These are phyloP conservation scores for Arxiozyma slooffiae DNA, from an alignment of 1,139 yeast genomes.

Conservation along the genomic window DNA sequence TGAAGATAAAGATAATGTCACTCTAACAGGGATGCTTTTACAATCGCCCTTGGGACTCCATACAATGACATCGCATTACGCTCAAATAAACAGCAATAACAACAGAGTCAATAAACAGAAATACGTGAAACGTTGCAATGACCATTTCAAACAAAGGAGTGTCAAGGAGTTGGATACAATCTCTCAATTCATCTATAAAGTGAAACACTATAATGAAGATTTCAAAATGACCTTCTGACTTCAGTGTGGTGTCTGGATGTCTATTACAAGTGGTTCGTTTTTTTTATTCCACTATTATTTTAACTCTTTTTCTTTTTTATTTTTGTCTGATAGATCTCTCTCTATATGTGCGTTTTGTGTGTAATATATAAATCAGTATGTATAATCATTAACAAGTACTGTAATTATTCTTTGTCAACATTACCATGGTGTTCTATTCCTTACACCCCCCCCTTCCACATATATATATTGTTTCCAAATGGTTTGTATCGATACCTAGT, in stretches of 20 bases:
- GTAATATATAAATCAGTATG: no score
- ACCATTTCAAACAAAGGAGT: slow-evolving; percentile 21
- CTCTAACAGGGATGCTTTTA: slow-evolving; percentile 26
- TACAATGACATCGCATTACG: slow-evolving; percentile 19
- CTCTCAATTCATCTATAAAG: slow-evolving; percentile 31
- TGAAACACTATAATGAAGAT: slow-evolving; percentile 24
- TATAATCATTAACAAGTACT: not conserved
- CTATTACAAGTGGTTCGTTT: not conserved
- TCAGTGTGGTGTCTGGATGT: not conserved
- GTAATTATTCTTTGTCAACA: not conserved
- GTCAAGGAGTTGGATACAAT: slow-evolving; percentile 28
- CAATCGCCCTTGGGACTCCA: slow-evolving; percentile 28
- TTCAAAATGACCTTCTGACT: slow-evolving; percentile 25
- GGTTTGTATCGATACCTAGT: slow-evolving; percentile 3
- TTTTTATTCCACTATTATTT: no score
- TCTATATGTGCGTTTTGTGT: not conserved
- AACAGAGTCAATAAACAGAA: slow-evolving; percentile 11
- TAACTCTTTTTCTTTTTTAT: no score
- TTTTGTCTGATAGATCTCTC: not conserved
- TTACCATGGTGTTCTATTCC: no score
- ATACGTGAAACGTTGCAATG: not conserved
- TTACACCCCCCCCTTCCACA: not conserved
- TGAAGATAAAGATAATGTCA: slow-evolving; percentile 22
- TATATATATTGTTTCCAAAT: slow-evolving; percentile 8
- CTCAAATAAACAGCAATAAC: slow-evolving; percentile 7